Conservation (phyloP, 345 rosid genomes). For the Diplotaxis tenuifolia region DNA sequence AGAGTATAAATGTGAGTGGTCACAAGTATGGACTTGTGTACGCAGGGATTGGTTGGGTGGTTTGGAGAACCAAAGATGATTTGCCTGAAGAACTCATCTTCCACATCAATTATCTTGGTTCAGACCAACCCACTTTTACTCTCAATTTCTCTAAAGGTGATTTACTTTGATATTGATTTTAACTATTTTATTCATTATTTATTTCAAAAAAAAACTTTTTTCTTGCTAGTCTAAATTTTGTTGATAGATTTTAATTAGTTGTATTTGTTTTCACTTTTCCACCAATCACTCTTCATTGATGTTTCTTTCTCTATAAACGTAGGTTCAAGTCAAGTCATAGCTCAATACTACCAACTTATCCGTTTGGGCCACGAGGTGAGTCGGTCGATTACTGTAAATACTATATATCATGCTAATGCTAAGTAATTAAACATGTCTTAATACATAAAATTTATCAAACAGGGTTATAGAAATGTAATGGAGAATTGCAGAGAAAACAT, state of each 20-base stretch:
- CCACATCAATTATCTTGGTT: conserved; percentile 60
- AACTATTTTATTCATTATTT: neutral
- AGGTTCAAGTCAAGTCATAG: conserved; percentile 44
- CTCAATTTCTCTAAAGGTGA: conserved; percentile 64
- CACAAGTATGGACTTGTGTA: conserved; percentile 64
- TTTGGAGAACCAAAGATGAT: conserved; percentile 64
- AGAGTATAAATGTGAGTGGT: conserved; percentile 61
- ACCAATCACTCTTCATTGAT: neutral
- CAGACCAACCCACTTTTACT: conserved; percentile 66
- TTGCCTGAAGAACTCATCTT: conserved; percentile 64
- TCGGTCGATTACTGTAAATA: neutral
- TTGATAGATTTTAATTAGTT: neutral
- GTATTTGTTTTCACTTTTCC: neutral
- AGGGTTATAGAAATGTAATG: conserved; percentile 53
- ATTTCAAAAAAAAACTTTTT: no score
- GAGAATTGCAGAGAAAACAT: conserved; percentile 68
- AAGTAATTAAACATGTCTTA: neutral
- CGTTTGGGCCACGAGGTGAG: conserved; percentile 39
- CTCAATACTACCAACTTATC: conserved; percentile 43
- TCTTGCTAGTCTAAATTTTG: neutral
- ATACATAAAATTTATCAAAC: neutral
- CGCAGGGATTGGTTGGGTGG: conserved; percentile 62
- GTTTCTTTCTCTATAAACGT: neutral
- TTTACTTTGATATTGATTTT: neutral
- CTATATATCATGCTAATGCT: neutral